phyloP scores from a whole-genome alignment of 1,284 basidiomycete species.

The Cryptococcus amylolentus region DNA sequence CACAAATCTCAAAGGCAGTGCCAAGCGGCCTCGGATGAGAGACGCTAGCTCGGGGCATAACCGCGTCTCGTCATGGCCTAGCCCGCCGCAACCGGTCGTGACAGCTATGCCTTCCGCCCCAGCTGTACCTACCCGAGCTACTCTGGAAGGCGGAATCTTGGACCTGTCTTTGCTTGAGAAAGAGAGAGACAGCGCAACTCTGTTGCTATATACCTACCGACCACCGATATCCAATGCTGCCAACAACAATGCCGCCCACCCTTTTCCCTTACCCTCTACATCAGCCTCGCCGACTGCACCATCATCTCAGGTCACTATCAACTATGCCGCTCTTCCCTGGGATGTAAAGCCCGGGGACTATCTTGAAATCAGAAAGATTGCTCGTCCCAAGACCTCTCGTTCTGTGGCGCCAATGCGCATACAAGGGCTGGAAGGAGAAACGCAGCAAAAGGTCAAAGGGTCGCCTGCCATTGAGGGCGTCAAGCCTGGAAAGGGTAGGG shows the following conservation, averaged over 20 bases:
- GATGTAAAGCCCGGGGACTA: slow-evolving; percentile 37
- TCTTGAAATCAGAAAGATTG: slow-evolving; percentile 38
- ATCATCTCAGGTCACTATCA: slow-evolving; percentile 25
- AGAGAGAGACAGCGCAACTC: slow-evolving; percentile 14
- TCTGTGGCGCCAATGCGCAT: not conserved
- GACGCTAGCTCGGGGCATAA: slow-evolving; percentile 17
- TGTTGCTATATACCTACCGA: slow-evolving; percentile 38
- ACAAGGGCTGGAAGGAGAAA: slow-evolving; percentile 5
- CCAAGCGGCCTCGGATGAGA: slow-evolving; percentile 10
- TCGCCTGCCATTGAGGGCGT: slow-evolving; percentile 34
- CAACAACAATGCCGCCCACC: slow-evolving; percentile 14
- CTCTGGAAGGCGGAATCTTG: slow-evolving; percentile 13
- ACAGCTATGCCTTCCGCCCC: slow-evolving; percentile 21
- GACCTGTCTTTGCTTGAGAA: slow-evolving; percentile 10
- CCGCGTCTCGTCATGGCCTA: slow-evolving; percentile 25
- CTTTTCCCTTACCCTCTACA: slow-evolving; percentile 27
- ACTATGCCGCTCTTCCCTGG: slow-evolving; percentile 37
- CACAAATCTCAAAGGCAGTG: slow-evolving; percentile 6
- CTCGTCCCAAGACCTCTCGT: not conserved
- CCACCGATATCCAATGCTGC: slow-evolving; percentile 8
- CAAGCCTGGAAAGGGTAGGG: slow-evolving; percentile 27
- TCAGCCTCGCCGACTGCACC: slow-evolving; percentile 7
- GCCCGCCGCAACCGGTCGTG: slow-evolving; percentile 21
- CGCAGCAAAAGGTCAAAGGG: slow-evolving; percentile 7
- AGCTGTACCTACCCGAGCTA: slow-evolving; percentile 17